Evolutionary conservation across 306 rosid species (phyloP).

Genomic region (Nissolia schottii): DNA sequence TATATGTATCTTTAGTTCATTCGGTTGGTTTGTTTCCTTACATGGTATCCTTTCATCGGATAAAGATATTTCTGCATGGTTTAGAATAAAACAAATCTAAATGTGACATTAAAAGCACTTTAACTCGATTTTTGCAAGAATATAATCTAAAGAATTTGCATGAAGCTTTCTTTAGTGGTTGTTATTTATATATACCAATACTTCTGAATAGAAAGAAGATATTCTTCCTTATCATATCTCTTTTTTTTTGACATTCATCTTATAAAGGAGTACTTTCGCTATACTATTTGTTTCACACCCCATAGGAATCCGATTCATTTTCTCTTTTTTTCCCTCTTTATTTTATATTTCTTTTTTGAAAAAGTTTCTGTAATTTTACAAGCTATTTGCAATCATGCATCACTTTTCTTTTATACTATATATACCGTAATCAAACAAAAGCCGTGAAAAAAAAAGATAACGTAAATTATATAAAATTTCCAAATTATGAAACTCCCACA

Average conservation of each 20-base stretch:
- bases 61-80: neutral
- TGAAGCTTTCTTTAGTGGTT: neutral
- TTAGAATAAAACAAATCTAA: neutral
- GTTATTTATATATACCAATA: conserved; percentile 5
- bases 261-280: neutral
- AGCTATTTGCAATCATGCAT: neutral
- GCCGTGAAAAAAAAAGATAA: too few relatives aligned
- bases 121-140: neutral
- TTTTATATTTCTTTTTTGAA: neutral
- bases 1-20: neutral
- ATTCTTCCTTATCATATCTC: conserved; percentile 16
- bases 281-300: conserved; percentile 1
- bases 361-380: neutral
- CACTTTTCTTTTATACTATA: too few relatives aligned
- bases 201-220: conserved; percentile 3
- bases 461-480: too few relatives aligned
- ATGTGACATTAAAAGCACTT: neutral
- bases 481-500: too few relatives aligned
- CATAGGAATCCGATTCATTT: conserved; percentile 13
- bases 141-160: neutral
- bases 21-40: neutral
- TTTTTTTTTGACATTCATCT: neutral
- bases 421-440: too few relatives aligned
- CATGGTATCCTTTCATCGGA: neutral
- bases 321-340: neutral